Conservation (phyloP, 2,329 filamentous ascomycete species). For the Ascochyta pisi region DNA sequence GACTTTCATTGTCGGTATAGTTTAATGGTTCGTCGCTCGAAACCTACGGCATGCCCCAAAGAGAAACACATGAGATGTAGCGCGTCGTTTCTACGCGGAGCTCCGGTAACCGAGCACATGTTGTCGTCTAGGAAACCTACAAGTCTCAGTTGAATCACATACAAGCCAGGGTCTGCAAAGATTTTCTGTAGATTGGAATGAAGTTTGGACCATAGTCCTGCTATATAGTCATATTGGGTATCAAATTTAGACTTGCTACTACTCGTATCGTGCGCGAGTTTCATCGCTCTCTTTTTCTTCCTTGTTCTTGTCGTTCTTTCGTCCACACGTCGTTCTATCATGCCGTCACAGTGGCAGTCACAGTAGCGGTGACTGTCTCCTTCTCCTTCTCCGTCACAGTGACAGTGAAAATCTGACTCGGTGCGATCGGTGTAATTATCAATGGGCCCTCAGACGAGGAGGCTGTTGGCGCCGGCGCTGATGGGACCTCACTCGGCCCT, state of each 20-base stretch:
- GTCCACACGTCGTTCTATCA: background rate
- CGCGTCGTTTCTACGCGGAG: too few relatives aligned
- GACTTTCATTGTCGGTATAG: too few relatives aligned
- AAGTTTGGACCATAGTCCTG: constrained; percentile 1
- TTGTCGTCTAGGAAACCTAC: too few relatives aligned
- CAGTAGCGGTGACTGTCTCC: constrained; percentile 41
- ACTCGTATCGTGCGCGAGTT: background rate
- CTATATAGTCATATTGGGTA: constrained; percentile 16
- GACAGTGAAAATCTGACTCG: constrained; percentile 43
- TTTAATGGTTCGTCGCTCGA: too few relatives aligned
- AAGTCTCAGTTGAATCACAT: too few relatives aligned
- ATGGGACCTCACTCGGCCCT: constrained; percentile 2
- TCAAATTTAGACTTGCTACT: constrained; percentile 19
- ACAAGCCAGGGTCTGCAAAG: too few relatives aligned
- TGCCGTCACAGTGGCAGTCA: constrained; percentile 21
- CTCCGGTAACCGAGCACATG: too few relatives aligned
- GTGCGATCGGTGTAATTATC: constrained; percentile 44
- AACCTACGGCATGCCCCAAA: too few relatives aligned
- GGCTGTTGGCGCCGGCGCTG: constrained; percentile 15
- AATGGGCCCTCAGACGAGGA: constrained; percentile 33
- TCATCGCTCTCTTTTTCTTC: background rate
- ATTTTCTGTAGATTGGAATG: background rate
- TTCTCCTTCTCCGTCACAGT: constrained; percentile 43
- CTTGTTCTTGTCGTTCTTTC: background rate
- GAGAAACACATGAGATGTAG: too few relatives aligned